Conservation (phyloP, 2,329 filamentous ascomycete genomes). For the Shiraia bambusicola region DNA sequence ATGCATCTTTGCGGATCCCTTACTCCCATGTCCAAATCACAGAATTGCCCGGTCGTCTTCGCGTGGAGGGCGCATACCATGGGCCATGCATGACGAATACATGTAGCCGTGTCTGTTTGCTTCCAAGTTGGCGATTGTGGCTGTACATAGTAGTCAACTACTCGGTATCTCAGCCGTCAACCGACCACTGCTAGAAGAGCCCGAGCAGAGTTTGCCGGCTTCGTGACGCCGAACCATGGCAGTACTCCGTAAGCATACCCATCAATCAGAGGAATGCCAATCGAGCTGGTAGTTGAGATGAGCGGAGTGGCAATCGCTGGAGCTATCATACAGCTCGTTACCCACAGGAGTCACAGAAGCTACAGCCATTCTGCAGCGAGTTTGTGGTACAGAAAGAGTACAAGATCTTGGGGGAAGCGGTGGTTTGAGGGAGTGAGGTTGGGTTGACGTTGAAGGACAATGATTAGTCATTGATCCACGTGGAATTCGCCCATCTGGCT, state of each 20-base stretch:
- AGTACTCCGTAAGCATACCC: slow-evolving; percentile 16
- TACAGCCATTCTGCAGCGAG: slow-evolving; percentile 16
- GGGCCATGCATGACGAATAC: slow-evolving; percentile 12
- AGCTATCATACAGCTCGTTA: slow-evolving; percentile 26
- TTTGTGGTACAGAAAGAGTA: slow-evolving; percentile 21
- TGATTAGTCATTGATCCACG: slow-evolving; percentile 21
- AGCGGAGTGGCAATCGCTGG: slow-evolving; percentile 21
- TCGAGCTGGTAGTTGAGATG: slow-evolving; percentile 11
- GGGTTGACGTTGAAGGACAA: slow-evolving; percentile 18
- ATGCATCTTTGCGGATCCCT: slow-evolving; percentile 37
- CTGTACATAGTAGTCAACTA: background rate
- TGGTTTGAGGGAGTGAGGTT: slow-evolving; percentile 25
- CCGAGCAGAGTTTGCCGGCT: slow-evolving; percentile 3
- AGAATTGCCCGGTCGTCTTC: slow-evolving; percentile 19
- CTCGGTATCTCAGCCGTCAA: background rate
- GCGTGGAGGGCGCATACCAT: slow-evolving; percentile 14
- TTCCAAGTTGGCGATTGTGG: slow-evolving; percentile 2
- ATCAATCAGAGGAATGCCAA: slow-evolving; percentile 19
- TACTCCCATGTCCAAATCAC: slow-evolving; percentile 25
- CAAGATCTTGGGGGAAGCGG: slow-evolving; percentile 15
- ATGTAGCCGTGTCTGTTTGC: slow-evolving; percentile 8
- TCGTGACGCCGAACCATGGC: slow-evolving; percentile 13
- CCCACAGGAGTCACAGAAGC: slow-evolving; percentile 12
- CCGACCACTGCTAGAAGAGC: slow-evolving; percentile 3
- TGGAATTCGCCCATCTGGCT: slow-evolving; percentile 10